Percentiles rank a stretch among this genome's conserved stretches.
phyloP scores from a whole-genome alignment of 129 eudicot genomes.

The Dittrichia graveolens region DNA sequence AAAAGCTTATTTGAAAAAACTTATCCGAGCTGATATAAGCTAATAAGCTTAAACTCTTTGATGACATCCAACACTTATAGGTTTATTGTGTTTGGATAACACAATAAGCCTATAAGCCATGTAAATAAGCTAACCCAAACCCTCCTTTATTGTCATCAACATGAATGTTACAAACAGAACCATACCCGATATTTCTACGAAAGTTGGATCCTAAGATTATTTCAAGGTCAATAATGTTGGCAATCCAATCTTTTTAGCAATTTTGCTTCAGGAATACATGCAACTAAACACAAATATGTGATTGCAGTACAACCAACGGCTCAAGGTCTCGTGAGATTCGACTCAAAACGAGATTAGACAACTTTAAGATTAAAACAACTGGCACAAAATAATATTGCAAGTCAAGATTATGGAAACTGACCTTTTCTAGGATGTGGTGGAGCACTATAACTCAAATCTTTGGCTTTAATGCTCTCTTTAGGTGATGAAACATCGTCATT shows the following conservation, averaged over 20 bases:
- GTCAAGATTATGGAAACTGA: conserved; percentile 31
- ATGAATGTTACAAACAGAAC: conserved; percentile 12
- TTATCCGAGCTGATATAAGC: no score
- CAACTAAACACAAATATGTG: conserved; percentile 7
- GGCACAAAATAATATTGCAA: neutral
- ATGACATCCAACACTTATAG: no score
- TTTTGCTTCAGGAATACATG: neutral
- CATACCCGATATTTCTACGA: neutral
- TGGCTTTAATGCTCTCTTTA: conserved; percentile 35
- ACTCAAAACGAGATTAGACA: neutral
- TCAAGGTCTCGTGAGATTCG: neutral
- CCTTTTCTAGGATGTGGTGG: conserved; percentile 50
- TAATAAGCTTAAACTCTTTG: no score
- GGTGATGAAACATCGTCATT: conserved; percentile 44
- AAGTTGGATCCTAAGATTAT: conserved; percentile 22
- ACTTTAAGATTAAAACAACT: neutral
- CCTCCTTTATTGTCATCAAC: neutral
- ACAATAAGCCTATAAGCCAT: no score
- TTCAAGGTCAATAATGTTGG: neutral
- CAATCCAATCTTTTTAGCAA: conserved; percentile 4
- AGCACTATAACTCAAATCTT: conserved; percentile 51
- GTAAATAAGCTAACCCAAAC: no score
- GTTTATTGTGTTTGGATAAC: no score
- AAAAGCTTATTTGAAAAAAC: no score
- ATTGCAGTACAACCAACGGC: neutral